Evolutionary conservation across 164 flowering plant species (phyloP), one percentile per base, ranked within the genome.

Genomic region (Warburgia ugandensis): DNA sequence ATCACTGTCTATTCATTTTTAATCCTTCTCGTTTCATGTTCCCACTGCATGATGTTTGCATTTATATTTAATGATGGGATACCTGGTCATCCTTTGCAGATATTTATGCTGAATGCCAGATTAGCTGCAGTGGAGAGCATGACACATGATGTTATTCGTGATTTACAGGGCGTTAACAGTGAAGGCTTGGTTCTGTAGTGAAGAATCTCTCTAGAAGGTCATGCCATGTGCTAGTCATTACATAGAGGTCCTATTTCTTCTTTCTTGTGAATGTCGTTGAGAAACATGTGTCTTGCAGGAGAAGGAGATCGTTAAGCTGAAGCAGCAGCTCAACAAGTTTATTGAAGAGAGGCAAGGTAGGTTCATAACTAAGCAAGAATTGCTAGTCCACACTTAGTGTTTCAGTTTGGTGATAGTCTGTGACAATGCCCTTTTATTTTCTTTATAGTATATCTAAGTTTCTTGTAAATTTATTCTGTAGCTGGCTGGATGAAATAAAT

Each of bases 121-220:
- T 55, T 94, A 46, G 99, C 99, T 53, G 58, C 80, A 44, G 83
- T 94, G 29, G 99, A 89, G 54, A 94, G 99, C 77, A 94, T 94
- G 99, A 89, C 96, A 6, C 99, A 94, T 76, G 97, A 94, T 73
- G 96, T 94, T 19, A 77, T 86, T 29, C 84, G 97, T 48, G 99
- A 89, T 68, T 61, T 94, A 52, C 64, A 89, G 21, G 97, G 95
- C 48, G 76, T 94, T 36, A 94, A 89, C 77, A 12, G 79, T 78
- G 69, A 74, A 69, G 56, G 76, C 63, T 61, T 74, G 29, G 40
- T 48, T 68, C 12, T 72, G 63, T 27, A 64, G 45, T 61, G 63
- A 55, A 60, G 84, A 73, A 43, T 63, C 82, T 52, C 61, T 60
- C 53, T 74, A 49, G 20, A 81, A 71, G 88, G 90, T 86, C 19